Percentiles rank a stretch among this genome's conserved stretches.
Conservation (phyloP, 2,329 filamentous ascomycete genomes). For the Fusarium multiceps region DNA sequence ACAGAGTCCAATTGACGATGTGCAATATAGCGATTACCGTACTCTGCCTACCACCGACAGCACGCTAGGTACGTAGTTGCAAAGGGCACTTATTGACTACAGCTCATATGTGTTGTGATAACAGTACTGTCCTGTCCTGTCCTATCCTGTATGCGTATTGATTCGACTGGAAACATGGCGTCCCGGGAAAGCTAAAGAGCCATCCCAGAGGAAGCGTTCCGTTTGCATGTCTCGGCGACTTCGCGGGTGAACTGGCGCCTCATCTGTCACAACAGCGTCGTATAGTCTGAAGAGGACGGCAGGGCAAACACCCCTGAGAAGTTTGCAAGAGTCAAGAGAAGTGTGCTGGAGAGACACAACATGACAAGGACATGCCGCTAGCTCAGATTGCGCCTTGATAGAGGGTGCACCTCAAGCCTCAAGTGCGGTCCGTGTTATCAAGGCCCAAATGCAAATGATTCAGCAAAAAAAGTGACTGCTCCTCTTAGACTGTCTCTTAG, state of each 20-base stretch:
- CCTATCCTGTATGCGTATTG: not conserved
- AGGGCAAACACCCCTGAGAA: conserved; percentile 9
- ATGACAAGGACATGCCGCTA: conserved; percentile 20
- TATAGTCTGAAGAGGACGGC: conserved; percentile 7
- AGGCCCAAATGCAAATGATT: conserved; percentile 16
- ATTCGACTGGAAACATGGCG: conserved; percentile 21
- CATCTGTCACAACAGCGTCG: conserved; percentile 30
- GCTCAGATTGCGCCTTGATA: conserved; percentile 1
- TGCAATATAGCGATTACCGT: conserved; percentile 7
- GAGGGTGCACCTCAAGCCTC: conserved; percentile 18
- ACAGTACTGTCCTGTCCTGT: not conserved
- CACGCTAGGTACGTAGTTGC: conserved; percentile 10
- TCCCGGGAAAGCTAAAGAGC: conserved; percentile 21
- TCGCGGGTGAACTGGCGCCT: conserved; percentile 40
- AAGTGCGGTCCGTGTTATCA: conserved; percentile 6
- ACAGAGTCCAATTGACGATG: conserved; percentile 2
- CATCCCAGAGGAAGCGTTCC: conserved; percentile 16
- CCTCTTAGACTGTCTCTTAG: conserved; percentile 9
- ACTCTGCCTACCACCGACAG: not conserved
- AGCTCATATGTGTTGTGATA: not conserved
- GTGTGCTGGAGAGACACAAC: conserved; percentile 5
- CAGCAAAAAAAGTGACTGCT: conserved; percentile 25
- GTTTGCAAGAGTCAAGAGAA: conserved; percentile 29
- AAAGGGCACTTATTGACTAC: conserved; percentile 20
- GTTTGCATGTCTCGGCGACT: conserved; percentile 45